Conservation (phyloP, 2,329 filamentous ascomycete species). For the Neopestalotiopsis clavispora region DNA sequence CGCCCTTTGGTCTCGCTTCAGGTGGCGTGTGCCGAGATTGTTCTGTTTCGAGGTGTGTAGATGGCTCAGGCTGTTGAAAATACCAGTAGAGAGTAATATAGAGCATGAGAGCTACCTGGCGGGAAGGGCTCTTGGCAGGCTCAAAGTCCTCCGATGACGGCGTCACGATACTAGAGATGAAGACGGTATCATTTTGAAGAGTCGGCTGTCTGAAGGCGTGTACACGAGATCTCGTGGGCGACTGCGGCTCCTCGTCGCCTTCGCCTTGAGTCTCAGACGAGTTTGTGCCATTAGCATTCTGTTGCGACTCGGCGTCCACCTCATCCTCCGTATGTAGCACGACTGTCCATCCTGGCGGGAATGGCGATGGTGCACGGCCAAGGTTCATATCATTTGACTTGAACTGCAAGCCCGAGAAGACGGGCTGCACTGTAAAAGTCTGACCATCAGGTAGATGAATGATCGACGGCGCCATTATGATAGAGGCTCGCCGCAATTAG, state of each 20-base stretch:
- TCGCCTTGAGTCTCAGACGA: constrained; percentile 31
- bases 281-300: constrained; percentile 27
- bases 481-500: neutral
- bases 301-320: neutral
- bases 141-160: constrained; percentile 82
- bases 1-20: constrained; percentile 75
- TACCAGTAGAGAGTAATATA: constrained; percentile 97
- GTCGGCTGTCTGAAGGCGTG: constrained; percentile 78
- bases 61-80: constrained; percentile 84
- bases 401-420: constrained; percentile 92
- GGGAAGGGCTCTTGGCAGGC: constrained; percentile 77
- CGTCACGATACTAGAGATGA: constrained; percentile 90
- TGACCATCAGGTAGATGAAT: constrained; percentile 88
- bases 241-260: constrained; percentile 35
- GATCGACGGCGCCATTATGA: constrained; percentile 40
- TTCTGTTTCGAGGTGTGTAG: constrained; percentile 64
- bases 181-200: constrained; percentile 78
- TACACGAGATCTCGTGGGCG: constrained; percentile 38
- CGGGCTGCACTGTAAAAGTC: constrained; percentile 77
- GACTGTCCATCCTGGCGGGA: constrained; percentile 89
- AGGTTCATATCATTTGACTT: constrained; percentile 77
- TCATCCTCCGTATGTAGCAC: constrained; percentile 74
- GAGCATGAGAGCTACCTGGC: constrained; percentile 95
- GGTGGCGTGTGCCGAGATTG: constrained; percentile 69
- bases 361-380: constrained; percentile 63